Base-by-base conservation (phyloP, 1,284 basidiomycete genomes). In the Xerocomus alliaceus region DNA sequence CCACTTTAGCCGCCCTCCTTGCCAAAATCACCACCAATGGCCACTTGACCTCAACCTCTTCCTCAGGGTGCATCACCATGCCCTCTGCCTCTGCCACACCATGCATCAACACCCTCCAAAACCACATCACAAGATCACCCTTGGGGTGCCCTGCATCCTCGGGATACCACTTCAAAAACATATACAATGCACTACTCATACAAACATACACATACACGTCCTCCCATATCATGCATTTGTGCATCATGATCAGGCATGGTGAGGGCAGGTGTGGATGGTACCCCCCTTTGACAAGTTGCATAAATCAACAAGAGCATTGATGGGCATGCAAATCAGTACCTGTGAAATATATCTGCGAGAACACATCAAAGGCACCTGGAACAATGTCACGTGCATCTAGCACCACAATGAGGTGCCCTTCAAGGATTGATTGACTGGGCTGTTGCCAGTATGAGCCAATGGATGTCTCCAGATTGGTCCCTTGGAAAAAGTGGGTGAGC, bases 371-470 rank as follows among this genome's bases (percentile, higher is more conserved):
- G 22, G 69, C 66, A 35, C 73, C 73, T 5, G 75, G 76, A 42
- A 79, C 71, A 63, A 79, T 64, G 34, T 67, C 57, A 4, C 77
- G 70, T 0, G 91, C 87, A 61, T 87, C 83, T 0, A 90, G 90
- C 17, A 95, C 82, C 15, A 86, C 86, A 10, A 86, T 78, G 0
- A 95, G 82, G 65, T 92, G 87, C 13, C 84, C 83, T 52, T 93
- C 90, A 22, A 95, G 79, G 64, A 94, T 90, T 0, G 82, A 82
- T 12, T 94, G 83, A 2, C 94, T 93, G 0, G 93, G 94, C 54
- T 90, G 88, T 65, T 93, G 83, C 85, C 92, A 95, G 71, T 93
- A 86, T 2, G 87, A 84, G 0, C 92, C 93, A 2, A 94, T 73
- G 24, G 84, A 86, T 44, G 80, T 80, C 17, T 65, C 55, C 1